Evolutionary conservation across 2,329 filamentous ascomycete genomes (phyloP).

Genomic region (Plectosphaerella sp.): DNA sequence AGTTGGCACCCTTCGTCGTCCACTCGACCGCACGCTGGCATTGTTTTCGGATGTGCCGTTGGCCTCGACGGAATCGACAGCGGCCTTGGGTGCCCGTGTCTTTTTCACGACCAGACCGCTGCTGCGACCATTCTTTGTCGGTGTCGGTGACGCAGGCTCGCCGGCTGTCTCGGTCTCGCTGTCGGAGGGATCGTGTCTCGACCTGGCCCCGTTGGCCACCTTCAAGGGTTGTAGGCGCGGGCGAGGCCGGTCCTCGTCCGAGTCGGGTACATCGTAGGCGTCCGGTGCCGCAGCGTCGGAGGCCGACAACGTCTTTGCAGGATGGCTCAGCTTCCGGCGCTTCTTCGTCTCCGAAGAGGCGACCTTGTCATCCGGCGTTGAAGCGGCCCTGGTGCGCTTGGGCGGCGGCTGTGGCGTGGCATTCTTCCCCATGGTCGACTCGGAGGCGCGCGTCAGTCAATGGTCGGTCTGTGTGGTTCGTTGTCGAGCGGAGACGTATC

Average conservation of each 20-base stretch:
- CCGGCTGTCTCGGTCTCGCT: neutral
- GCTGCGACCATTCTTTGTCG: neutral
- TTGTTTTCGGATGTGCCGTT: constrained; percentile 4
- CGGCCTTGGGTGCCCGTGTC: neutral
- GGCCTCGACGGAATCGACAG: neutral
- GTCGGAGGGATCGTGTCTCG: constrained; percentile 11
- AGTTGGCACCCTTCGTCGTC: constrained; percentile 9
- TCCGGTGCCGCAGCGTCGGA: constrained; percentile 18
- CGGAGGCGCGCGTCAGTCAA: too few relatives aligned
- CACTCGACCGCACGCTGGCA: constrained; percentile 8
- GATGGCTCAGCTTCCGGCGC: constrained; percentile 24
- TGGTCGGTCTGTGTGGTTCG: too few relatives aligned
- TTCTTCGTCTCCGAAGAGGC: constrained; percentile 12
- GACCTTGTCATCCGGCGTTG: neutral
- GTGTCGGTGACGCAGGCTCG: neutral
- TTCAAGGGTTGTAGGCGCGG: neutral
- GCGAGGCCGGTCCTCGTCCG: constrained; percentile 12
- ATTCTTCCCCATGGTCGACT: constrained; percentile 17
- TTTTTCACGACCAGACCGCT: neutral
- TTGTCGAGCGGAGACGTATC: too few relatives aligned
- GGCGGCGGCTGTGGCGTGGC: constrained; percentile 4
- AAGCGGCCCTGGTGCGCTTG: neutral
- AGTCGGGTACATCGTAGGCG: constrained; percentile 16
- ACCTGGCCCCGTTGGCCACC: neutral
- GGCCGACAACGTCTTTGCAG: constrained; percentile 16